These are phyloP conservation scores for Dittrichia graveolens DNA, from an alignment of 129 eudicot species.

Conservation along the genomic window DNA sequence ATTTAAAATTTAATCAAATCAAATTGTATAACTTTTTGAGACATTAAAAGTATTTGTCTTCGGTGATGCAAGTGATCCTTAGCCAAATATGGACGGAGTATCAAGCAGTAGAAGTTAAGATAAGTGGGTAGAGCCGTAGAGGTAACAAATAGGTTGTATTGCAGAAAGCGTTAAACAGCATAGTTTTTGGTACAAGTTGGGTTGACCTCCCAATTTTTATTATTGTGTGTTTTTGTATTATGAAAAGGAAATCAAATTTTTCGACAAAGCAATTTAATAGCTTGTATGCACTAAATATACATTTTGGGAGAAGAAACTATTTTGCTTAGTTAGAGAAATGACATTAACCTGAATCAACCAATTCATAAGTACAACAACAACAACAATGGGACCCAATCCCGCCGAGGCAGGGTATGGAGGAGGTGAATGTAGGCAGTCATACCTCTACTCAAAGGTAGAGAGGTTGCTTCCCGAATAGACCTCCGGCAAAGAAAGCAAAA, in stretches of 20 bases:
- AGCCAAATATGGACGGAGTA: neutral
- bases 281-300: neutral
- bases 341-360: no score
- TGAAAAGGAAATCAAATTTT: neutral
- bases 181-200: neutral
- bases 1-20: neutral
- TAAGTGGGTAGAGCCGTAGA: neutral
- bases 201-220: neutral
- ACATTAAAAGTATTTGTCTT: conserved; percentile 1
- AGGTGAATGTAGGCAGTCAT: no score
- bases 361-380: no score
- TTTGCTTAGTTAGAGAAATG: no score
- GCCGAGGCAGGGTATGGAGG: no score
- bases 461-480: no score
- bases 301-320: conserved; percentile 3
- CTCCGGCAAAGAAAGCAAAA: no score
- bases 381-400: no score
- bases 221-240: neutral
- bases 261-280: neutral
- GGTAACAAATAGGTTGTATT: neutral
- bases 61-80: neutral
- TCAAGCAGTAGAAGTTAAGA: neutral
- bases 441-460: no score
- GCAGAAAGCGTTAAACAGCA: neutral
- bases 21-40: neutral